A percentile compares a stretch with the other conserved stretches of the same genome.
phyloP scores from a whole-genome alignment of 1,284 basidiomycete genomes.

The Tylopilus sp. region DNA sequence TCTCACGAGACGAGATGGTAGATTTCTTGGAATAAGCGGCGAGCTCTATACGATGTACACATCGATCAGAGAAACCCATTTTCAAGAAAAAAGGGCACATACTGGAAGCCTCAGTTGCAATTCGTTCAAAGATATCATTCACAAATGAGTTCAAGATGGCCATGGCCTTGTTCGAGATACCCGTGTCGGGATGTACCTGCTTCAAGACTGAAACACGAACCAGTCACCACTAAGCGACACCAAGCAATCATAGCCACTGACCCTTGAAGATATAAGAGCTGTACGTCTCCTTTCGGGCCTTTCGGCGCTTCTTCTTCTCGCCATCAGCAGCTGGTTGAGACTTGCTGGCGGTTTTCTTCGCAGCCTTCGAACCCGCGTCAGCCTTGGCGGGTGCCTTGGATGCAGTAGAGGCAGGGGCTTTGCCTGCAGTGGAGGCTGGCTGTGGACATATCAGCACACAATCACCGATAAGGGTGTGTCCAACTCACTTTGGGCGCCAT shows the following conservation, averaged over 20 bases:
- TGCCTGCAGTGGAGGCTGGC: conserved; percentile 75
- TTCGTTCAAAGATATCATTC: conserved; percentile 75
- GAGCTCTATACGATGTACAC: conserved; percentile 45
- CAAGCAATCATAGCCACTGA: conserved; percentile 26
- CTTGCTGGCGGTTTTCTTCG: conserved; percentile 82
- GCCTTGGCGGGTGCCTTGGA: conserved; percentile 78
- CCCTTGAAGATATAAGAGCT: conserved; percentile 95
- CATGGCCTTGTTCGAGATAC: conserved; percentile 84
- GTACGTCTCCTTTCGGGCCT: conserved; percentile 88
- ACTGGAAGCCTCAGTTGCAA: conserved; percentile 74
- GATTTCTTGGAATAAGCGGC: conserved; percentile 80
- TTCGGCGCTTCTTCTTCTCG: conserved; percentile 90
- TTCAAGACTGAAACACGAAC: conserved; percentile 46
- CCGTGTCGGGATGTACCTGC: conserved; percentile 78
- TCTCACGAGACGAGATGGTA: conserved; percentile 79
- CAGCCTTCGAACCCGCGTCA: conserved; percentile 67
- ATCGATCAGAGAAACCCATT: neutral
- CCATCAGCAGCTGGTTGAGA: conserved; percentile 55
- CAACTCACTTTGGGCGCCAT: conserved; percentile 33
- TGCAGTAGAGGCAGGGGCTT: conserved; percentile 77
- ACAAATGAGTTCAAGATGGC: conserved; percentile 76
- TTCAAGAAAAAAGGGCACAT: neutral
- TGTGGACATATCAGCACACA: conserved; percentile 31
- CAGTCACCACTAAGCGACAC: conserved; percentile 28
- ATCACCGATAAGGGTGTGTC: conserved; percentile 4